A percentile compares a stretch with the other conserved stretches of the same genome.
Conservation (phyloP, 257 asterid genomes). For the Solanum neorickii region DNA sequence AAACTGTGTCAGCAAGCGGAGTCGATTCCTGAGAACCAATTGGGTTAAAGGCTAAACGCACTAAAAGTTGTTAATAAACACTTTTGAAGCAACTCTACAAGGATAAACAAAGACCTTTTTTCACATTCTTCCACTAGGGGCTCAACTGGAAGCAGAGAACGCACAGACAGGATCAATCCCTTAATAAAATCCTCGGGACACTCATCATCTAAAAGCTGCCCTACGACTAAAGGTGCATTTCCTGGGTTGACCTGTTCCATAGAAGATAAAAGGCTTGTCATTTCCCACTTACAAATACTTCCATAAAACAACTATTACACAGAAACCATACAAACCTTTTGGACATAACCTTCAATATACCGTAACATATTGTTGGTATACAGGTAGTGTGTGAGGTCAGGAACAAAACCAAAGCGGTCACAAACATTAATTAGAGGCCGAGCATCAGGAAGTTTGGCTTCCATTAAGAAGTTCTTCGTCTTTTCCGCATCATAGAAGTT, state of each 20-base stretch:
- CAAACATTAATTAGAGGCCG: slow-evolving; percentile 95
- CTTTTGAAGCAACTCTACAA: neutral
- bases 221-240: slow-evolving; percentile 98
- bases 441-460: slow-evolving; percentile 98
- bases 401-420: slow-evolving; percentile 98
- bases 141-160: slow-evolving; percentile 97
- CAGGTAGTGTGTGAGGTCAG: slow-evolving; percentile 94
- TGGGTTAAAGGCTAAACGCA: slow-evolving; percentile 3
- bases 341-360: slow-evolving; percentile 98
- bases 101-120: slow-evolving; percentile 45
- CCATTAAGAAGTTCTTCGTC: slow-evolving; percentile 96
- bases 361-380: slow-evolving; percentile 94
- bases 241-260: slow-evolving; percentile 86
- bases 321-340: slow-evolving; percentile 46
- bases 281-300: neutral
- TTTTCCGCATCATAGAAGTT: slow-evolving; percentile 92
- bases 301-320: neutral
- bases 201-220: slow-evolving; percentile 96
- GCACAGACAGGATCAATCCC: slow-evolving; percentile 93
- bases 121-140: slow-evolving; percentile 98
- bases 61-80: neutral
- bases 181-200: slow-evolving; percentile 98
- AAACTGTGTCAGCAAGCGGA: slow-evolving; percentile 93
- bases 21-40: slow-evolving; percentile 69
- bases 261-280: slow-evolving; percentile 10